Percentiles rank a stretch among this genome's conserved stretches.
phyloP scores from a whole-genome alignment of 495 filamentous ascomycete genomes.

The Daldinia caldariorum region DNA sequence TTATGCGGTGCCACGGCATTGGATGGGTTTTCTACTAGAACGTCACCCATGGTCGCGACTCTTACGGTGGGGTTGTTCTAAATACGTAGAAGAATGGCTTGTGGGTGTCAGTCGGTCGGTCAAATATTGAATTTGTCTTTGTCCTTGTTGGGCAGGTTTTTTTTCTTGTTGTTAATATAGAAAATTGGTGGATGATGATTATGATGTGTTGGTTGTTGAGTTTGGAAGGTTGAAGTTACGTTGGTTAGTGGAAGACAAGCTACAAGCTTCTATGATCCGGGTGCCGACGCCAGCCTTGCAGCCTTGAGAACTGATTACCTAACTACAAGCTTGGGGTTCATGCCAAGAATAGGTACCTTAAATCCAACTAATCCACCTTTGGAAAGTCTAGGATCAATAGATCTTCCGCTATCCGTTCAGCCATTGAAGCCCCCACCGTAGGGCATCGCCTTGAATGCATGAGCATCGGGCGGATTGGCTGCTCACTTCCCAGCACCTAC shows the following conservation, averaged over 20 bases:
- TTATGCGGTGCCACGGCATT: slow-evolving; percentile 77
- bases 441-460: slow-evolving; percentile 13
- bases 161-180: neutral
- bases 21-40: slow-evolving; percentile 80
- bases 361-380: slow-evolving; percentile 12
- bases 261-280: slow-evolving; percentile 11
- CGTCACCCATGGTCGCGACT: slow-evolving; percentile 75
- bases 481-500: slow-evolving; percentile 22
- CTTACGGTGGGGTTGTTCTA: slow-evolving; percentile 13
- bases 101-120: neutral
- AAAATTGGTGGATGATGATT: slow-evolving; percentile 9
- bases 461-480: slow-evolving; percentile 25
- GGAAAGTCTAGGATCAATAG: slow-evolving; percentile 41
- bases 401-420: slow-evolving; percentile 18
- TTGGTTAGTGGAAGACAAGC: slow-evolving; percentile 14
- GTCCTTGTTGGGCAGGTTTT: neutral
- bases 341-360: no score
- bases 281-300: slow-evolving; percentile 50
- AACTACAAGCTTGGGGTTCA: no score
- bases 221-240: slow-evolving; percentile 15
- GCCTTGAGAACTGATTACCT: slow-evolving; percentile 38
- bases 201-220: slow-evolving; percentile 1
- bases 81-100: neutral
- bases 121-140: neutral
- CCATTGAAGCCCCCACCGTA: neutral